A percentile compares a stretch with the other conserved stretches of the same genome.
Evolutionary conservation across 768 basidiomycete species (phyloP).

Genomic region (Pleurotus djamor): DNA sequence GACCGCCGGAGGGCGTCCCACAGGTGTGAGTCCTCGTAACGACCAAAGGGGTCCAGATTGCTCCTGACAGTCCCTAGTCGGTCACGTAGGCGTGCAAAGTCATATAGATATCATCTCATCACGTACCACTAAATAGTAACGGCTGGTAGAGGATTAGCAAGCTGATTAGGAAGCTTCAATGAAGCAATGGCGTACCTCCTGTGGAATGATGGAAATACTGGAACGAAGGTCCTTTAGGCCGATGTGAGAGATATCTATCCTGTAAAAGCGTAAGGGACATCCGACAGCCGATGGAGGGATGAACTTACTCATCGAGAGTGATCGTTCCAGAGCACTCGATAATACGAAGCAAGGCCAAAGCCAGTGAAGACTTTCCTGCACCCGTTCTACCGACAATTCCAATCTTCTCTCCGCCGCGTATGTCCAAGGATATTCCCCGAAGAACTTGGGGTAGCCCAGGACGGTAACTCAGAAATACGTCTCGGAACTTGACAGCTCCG

Average conservation of each 20-base stretch:
- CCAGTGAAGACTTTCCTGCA: slow-evolving; percentile 61
- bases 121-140: not conserved
- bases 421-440: slow-evolving; percentile 57
- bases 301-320: slow-evolving; percentile 54
- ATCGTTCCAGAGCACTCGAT: slow-evolving; percentile 69
- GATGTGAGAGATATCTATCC: slow-evolving; percentile 65
- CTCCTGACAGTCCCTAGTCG: slow-evolving; percentile 50
- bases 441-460: slow-evolving; percentile 73
- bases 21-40: slow-evolving; percentile 60
- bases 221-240: slow-evolving; percentile 63
- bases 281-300: not conserved
- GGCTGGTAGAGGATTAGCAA: not conserved
- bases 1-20: slow-evolving; percentile 77
- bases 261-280: slow-evolving; percentile 15
- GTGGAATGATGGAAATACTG: slow-evolving; percentile 65
- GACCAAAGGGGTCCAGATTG: slow-evolving; percentile 58
- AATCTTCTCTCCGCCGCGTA: slow-evolving; percentile 71
- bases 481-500: slow-evolving; percentile 61
- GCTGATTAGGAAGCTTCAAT: not conserved
- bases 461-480: slow-evolving; percentile 62
- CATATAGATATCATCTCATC: no score
- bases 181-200: slow-evolving; percentile 45
- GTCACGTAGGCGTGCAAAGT: not conserved
- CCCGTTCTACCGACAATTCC: slow-evolving; percentile 67
- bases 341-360: slow-evolving; percentile 65